A percentile compares a stretch with the other conserved stretches of the same genome.
Evolutionary conservation across 176 grass and related monocot genomes (phyloP).

Genomic region (Poa annua): DNA sequence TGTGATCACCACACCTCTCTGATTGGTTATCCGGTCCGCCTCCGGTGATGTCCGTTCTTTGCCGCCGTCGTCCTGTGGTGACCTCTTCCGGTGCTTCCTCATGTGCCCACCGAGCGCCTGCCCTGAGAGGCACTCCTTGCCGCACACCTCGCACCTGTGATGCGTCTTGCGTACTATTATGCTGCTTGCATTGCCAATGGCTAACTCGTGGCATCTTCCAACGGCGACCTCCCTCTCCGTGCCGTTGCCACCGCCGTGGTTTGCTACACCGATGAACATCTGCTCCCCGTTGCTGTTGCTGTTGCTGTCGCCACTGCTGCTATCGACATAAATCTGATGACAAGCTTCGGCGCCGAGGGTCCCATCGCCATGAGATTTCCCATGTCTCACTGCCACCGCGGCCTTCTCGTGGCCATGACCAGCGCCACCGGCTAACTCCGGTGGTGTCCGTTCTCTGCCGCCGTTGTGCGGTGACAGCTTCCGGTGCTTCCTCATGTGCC

Average conservation of each 20-base stretch:
- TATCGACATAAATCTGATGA: not conserved
- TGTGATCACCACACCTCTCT: not conserved
- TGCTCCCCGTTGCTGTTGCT: not conserved
- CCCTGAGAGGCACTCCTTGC: constrained; percentile 21
- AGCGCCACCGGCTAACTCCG: not conserved
- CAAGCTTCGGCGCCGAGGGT: not conserved
- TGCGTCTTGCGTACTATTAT: not conserved
- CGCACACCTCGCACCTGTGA: constrained; percentile 49
- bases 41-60: not conserved
- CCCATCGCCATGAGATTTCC: not conserved
- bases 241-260: not conserved
- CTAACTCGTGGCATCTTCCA: not conserved
- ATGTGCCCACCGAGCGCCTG: constrained; percentile 35
- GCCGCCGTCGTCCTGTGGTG: not conserved
- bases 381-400: not conserved
- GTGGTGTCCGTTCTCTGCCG: constrained; percentile 15
- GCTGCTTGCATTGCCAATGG: not conserved
- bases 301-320: not conserved
- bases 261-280: not conserved
- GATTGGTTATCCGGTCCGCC: not conserved
- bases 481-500: constrained; percentile 48
- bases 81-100: constrained; percentile 46
- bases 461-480: not conserved
- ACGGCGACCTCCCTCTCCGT: not conserved
- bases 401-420: not conserved